phyloP scores from a whole-genome alignment of 2,329 filamentous ascomycete genomes.

The Diatrype stigma region DNA sequence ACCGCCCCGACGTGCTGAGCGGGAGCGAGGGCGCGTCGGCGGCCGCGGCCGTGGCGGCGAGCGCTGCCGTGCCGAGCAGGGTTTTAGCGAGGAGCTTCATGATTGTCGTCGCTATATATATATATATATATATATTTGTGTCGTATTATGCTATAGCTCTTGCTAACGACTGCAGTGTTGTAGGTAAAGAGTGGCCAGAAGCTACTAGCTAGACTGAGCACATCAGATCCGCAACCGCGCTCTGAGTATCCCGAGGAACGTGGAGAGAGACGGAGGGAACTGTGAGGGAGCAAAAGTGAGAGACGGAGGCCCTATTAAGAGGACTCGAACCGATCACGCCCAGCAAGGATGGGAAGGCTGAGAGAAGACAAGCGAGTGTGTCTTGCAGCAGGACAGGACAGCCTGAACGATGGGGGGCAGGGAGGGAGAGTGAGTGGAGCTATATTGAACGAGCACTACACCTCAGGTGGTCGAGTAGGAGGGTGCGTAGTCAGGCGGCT shows the following conservation, averaged over 20 bases:
- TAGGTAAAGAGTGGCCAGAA: too few species aligned
- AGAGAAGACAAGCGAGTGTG: background rate
- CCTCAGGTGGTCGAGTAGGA: background rate
- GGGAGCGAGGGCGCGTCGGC: conserved; percentile 31
- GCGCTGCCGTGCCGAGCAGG: conserved; percentile 16
- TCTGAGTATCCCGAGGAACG: too few species aligned
- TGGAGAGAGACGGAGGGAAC: too few species aligned
- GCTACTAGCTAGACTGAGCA: too few species aligned
- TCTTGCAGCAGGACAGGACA: background rate
- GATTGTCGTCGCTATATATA: background rate
- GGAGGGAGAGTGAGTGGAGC: background rate
- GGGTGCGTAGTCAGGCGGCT: background rate
- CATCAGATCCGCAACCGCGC: background rate
- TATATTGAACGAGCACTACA: background rate
- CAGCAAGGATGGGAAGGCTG: background rate
- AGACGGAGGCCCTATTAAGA: background rate
- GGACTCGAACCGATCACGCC: background rate
- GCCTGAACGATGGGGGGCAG: background rate
- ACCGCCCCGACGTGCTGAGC: conserved; percentile 41
- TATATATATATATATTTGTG: too few species aligned
- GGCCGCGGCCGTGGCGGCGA: conserved; percentile 15
- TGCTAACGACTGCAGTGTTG: too few species aligned
- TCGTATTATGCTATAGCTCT: too few species aligned
- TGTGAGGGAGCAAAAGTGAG: background rate
- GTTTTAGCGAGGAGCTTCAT: conserved; percentile 14